phyloP scores from a whole-genome alignment of 257 asterid species.

The Voacanga thouarsii region DNA sequence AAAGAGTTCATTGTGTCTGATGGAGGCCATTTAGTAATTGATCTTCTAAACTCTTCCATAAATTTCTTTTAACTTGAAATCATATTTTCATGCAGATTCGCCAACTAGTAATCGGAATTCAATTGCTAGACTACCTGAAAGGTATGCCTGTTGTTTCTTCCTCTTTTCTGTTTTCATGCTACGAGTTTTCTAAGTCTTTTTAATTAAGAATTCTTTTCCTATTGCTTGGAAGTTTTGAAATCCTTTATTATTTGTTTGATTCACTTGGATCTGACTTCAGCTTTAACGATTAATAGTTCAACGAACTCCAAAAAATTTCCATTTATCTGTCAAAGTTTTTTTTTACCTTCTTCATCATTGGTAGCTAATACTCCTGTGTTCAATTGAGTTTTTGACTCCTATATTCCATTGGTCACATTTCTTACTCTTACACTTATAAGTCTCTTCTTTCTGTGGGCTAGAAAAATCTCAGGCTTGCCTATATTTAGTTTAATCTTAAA shows the following conservation, averaged over 20 bases:
- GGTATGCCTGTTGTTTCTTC: conserved; percentile 39
- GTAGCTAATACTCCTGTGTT: not conserved
- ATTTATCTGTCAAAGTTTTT: not conserved
- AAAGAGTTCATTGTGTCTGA: not conserved
- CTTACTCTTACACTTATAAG: too few relatives aligned
- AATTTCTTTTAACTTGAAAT: not conserved
- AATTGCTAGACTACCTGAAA: conserved; percentile 93
- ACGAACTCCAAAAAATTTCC: not conserved
- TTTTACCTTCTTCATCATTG: not conserved
- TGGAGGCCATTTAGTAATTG: not conserved
- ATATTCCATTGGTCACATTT: not conserved
- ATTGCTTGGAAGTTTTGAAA: not conserved
- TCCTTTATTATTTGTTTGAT: not conserved
- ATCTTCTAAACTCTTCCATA: not conserved
- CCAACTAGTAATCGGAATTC: conserved; percentile 58
- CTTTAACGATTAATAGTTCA: not conserved
- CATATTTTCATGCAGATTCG: conserved; percentile 50
- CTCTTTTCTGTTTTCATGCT: not conserved
- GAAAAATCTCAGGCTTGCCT: not conserved
- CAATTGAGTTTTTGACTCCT: not conserved
- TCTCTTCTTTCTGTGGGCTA: not conserved
- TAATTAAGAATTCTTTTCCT: not conserved
- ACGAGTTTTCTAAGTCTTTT: not conserved
- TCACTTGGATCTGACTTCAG: not conserved
- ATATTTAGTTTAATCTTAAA: not conserved